A percentile compares a stretch with the other conserved stretches of the same genome.
Evolutionary conservation across 2,329 filamentous ascomycete genomes (phyloP).

Genomic region (Claviceps maximensis): DNA sequence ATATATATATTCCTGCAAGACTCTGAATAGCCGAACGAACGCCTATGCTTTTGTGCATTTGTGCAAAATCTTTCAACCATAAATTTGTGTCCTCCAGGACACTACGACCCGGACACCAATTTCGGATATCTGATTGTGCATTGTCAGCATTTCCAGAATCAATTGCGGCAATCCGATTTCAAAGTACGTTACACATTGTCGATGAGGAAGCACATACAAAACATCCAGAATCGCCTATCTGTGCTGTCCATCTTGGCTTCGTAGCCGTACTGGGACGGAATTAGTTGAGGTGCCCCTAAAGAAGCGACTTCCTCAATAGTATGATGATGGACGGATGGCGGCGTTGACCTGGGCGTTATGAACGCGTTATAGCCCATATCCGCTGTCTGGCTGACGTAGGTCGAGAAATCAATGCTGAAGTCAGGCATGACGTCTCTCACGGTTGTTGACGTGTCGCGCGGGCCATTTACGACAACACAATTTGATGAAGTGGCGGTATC

Average conservation of each 20-base stretch:
- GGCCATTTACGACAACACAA: neutral
- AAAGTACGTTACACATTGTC: neutral
- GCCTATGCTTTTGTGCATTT: slow-evolving; percentile 22
- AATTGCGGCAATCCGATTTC: neutral
- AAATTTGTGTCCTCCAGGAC: slow-evolving; percentile 24
- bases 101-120: slow-evolving; percentile 28
- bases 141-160: neutral
- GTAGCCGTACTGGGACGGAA: slow-evolving; percentile 19
- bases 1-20: slow-evolving; percentile 27
- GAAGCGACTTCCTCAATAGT: neutral
- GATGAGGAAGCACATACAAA: slow-evolving; percentile 16
- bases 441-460: neutral
- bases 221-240: slow-evolving; percentile 21
- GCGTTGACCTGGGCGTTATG: neutral
- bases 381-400: neutral
- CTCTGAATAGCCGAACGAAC: slow-evolving; percentile 26
- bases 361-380: neutral
- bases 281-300: slow-evolving; percentile 6
- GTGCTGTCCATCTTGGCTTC: slow-evolving; percentile 20
- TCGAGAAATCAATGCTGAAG: neutral
- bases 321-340: neutral
- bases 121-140: slow-evolving; percentile 19
- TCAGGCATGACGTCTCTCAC: neutral
- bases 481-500: neutral
- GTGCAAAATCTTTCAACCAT: slow-evolving; percentile 26